Conservation (phyloP, 2,329 filamentous ascomycete genomes). For the Pseudopithomyces chartarum region DNA sequence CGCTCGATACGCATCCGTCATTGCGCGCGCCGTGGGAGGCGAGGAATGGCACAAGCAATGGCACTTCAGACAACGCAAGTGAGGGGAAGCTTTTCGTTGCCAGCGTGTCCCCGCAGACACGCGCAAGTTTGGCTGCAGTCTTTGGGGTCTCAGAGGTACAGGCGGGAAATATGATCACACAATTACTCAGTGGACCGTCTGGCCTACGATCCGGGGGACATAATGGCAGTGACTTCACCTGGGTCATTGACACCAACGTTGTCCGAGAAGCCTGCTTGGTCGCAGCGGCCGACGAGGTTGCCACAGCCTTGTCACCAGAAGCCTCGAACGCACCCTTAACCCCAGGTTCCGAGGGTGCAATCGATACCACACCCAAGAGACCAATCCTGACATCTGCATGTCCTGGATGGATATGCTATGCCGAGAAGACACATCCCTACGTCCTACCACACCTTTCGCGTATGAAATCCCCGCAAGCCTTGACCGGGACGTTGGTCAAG, state of each 20-base stretch:
- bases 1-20: conserved; percentile 69
- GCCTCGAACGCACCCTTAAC: conserved; percentile 25
- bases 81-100: conserved; percentile 84
- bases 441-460: conserved; percentile 88
- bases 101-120: conserved; percentile 87
- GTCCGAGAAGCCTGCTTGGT: conserved; percentile 84
- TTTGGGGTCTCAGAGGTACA: conserved; percentile 74
- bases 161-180: conserved; percentile 81
- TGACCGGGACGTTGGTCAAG: conserved; percentile 89
- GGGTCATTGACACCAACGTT: conserved; percentile 88
- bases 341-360: conserved; percentile 38
- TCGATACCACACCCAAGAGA: conserved; percentile 55
- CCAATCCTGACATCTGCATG: conserved; percentile 88
- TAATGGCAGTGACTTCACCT: conserved; percentile 78
- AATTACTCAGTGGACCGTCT: conserved; percentile 72
- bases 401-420: conserved; percentile 98
- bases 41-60: conserved; percentile 30
- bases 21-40: conserved; percentile 43
- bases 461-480: conserved; percentile 91
- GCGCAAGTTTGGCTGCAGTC: conserved; percentile 86
- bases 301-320: conserved; percentile 39
- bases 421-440: conserved; percentile 96
- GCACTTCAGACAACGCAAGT: conserved; percentile 17
- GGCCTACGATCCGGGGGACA: conserved; percentile 74
- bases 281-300: conserved; percentile 55